phyloP scores from a whole-genome alignment of 495 filamentous ascomycete species.

The Annulohypoxylon maeteangense region DNA sequence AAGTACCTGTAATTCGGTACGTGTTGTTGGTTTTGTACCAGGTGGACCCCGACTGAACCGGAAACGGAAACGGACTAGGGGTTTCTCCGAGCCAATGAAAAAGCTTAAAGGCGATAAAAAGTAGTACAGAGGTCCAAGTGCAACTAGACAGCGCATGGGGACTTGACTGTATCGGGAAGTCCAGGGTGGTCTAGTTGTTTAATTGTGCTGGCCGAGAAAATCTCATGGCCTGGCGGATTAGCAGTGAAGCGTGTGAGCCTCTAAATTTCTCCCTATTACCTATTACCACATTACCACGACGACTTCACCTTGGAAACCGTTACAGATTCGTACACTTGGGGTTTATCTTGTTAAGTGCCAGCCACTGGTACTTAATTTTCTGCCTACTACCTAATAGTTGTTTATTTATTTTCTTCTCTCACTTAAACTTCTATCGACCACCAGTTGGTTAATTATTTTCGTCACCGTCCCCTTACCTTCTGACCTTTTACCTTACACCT shows the following conservation, averaged over 20 bases:
- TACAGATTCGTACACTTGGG: too few relatives aligned
- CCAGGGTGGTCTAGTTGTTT: conserved; percentile 39
- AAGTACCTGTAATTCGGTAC: conserved; percentile 1
- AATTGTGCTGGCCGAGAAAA: conserved; percentile 48
- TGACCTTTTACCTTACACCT: conserved; percentile 1
- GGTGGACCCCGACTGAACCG: conserved; percentile 34
- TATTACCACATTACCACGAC: conserved; percentile 11
- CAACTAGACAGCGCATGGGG: conserved; percentile 30
- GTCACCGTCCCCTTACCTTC: conserved; percentile 6
- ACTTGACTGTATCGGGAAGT: conserved; percentile 49
- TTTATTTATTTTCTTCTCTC: not conserved
- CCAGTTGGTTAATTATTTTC: conserved; percentile 23
- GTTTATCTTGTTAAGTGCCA: not conserved
- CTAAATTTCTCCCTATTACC: conserved; percentile 25
- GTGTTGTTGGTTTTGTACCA: conserved; percentile 12
- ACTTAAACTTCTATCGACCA: not conserved
- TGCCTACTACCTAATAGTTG: not conserved
- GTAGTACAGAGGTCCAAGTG: conserved; percentile 29
- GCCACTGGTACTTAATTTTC: conserved; percentile 1
- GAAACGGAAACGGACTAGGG: conserved; percentile 44
- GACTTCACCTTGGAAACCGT: conserved; percentile 26
- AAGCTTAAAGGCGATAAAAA: not conserved
- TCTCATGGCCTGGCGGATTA: conserved; percentile 40
- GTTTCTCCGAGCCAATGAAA: conserved; percentile 48
- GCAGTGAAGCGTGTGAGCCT: conserved; percentile 13